phyloP scores from a whole-genome alignment of 2,329 filamentous ascomycete species.

The Chaetothyriales sp. region DNA sequence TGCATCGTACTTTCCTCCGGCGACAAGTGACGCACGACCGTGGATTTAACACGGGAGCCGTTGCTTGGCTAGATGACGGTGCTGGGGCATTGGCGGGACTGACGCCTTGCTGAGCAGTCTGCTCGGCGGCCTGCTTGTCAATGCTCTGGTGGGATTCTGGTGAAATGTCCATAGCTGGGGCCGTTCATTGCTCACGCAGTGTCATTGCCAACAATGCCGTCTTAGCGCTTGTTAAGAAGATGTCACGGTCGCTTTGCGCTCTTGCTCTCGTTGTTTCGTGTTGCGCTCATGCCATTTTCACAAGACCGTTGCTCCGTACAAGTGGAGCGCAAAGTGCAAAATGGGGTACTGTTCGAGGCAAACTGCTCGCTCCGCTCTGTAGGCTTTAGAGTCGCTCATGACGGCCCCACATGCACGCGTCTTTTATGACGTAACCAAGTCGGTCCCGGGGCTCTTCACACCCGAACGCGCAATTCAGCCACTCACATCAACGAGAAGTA shows the following conservation, averaged over 20 bases:
- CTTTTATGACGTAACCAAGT: neutral
- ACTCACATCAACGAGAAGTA: neutral
- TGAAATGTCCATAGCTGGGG: neutral
- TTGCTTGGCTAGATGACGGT: neutral
- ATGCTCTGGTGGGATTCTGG: neutral
- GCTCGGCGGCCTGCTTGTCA: neutral
- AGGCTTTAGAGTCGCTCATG: neutral
- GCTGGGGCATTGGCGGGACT: neutral
- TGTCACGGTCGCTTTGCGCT: neutral
- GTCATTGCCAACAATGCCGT: neutral
- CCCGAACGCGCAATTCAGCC: neutral
- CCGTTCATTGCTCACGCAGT: neutral
- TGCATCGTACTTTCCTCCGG: slow-evolving; percentile 35
- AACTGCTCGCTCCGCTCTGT: too few species aligned
- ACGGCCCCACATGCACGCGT: too few species aligned
- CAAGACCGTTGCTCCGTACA: neutral
- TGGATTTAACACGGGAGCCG: slow-evolving; percentile 20
- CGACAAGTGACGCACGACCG: slow-evolving; percentile 36
- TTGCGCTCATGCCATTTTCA: neutral
- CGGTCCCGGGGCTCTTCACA: neutral
- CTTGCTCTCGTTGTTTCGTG: neutral
- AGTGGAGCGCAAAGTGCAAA: neutral
- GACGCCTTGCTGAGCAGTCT: neutral
- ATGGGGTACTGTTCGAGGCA: neutral
- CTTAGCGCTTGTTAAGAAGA: neutral